phyloP scores from a whole-genome alignment of 2,329 filamentous ascomycete genomes.

The Aureobasidium namibiae region DNA sequence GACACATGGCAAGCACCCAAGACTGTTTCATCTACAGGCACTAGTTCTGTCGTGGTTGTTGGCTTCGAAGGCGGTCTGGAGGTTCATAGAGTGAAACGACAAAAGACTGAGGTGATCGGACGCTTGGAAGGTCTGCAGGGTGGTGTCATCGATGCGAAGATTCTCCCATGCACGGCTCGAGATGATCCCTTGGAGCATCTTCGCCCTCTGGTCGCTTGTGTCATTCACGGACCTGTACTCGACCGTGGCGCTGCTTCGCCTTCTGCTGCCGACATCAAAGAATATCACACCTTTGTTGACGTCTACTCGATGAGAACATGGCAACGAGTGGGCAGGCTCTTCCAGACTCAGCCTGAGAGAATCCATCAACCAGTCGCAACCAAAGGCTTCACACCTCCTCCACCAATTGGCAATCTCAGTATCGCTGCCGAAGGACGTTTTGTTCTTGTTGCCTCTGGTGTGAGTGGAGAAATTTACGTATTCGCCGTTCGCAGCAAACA shows the following conservation, averaged over 20 bases:
- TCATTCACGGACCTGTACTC: constrained; percentile 68
- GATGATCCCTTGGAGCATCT: constrained; percentile 45
- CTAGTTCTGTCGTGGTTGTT: constrained; percentile 55
- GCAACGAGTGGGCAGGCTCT: constrained; percentile 61
- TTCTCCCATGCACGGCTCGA: constrained; percentile 60
- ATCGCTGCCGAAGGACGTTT: constrained; percentile 65
- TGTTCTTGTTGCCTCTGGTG: constrained; percentile 67
- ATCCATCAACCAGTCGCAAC: constrained; percentile 50
- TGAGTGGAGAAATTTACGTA: constrained; percentile 80
- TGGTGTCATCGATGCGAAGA: constrained; percentile 71
- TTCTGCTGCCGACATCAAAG: constrained; percentile 36
- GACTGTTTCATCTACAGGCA: constrained; percentile 24
- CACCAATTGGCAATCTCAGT: constrained; percentile 63
- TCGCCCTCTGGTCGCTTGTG: constrained; percentile 69
- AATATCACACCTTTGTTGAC: constrained; percentile 82
- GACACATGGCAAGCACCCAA: constrained; percentile 54
- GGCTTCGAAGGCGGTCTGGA: constrained; percentile 76
- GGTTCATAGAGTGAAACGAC: constrained; percentile 63
- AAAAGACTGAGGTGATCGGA: constrained; percentile 60
- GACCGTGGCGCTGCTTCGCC: constrained; percentile 30
- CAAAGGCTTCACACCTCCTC: constrained; percentile 58
- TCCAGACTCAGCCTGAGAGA: constrained; percentile 58
- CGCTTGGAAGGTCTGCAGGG: constrained; percentile 70
- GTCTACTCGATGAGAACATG: constrained; percentile 78
- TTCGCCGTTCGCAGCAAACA: constrained; percentile 38